Evolutionary conservation across 768 basidiomycete species (phyloP).

Genomic region (Hypholoma fasciculare): DNA sequence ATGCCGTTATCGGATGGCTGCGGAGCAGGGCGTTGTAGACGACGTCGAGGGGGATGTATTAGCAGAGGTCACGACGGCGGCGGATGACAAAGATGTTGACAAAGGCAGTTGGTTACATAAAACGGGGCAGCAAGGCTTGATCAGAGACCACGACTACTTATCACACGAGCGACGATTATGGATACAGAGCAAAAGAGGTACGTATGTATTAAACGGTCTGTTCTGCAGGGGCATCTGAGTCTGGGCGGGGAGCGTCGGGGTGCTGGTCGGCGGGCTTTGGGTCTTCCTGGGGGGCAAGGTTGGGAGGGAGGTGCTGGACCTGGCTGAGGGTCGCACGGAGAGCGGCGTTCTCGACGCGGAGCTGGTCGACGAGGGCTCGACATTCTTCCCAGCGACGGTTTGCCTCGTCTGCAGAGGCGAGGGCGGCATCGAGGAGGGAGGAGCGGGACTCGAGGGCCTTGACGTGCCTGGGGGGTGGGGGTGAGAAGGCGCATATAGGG

Average conservation of each 20-base stretch:
- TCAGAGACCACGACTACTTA: conserved; percentile 29
- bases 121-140: conserved; percentile 23
- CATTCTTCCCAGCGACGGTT: conserved; percentile 91
- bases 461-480: conserved; percentile 59
- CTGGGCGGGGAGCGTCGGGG: conserved; percentile 18
- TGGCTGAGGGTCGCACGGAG: conserved; percentile 69
- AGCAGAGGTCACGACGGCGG: not conserved
- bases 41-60: too few relatives aligned
- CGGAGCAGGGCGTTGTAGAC: not conserved
- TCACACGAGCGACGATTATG: conserved; percentile 1
- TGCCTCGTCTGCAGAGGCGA: conserved; percentile 85
- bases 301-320: conserved; percentile 38
- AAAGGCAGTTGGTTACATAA: conserved; percentile 37
- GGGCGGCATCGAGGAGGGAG: conserved; percentile 80
- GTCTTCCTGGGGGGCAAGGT: conserved; percentile 23
- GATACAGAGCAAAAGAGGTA: conserved; percentile 12
- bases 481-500: conserved; percentile 8
- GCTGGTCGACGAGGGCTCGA: conserved; percentile 84
- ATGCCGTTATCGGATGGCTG: not conserved
- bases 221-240: conserved; percentile 19
- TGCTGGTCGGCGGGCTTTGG: conserved; percentile 25
- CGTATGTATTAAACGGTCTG: conserved; percentile 10
- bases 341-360: conserved; percentile 81
- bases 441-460: conserved; percentile 87
- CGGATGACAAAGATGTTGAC: conserved; percentile 43